phyloP scores from a whole-genome alignment of 1,284 basidiomycete genomes.

The Tremellales sp. region DNA sequence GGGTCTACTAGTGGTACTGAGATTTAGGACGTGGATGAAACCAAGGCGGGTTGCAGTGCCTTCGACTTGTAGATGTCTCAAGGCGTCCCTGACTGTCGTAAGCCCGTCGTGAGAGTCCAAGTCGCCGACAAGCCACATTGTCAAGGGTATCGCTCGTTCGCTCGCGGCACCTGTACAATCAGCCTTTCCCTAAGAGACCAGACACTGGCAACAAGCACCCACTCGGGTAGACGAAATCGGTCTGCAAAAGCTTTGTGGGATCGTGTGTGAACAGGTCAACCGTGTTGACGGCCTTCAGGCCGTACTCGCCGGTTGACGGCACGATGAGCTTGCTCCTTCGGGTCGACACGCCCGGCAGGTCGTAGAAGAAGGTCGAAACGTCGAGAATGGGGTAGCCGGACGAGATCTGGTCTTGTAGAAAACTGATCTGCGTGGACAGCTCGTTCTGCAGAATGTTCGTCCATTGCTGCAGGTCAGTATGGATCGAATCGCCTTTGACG shows the following conservation, averaged over 20 bases:
- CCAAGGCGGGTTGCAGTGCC: conserved; percentile 35
- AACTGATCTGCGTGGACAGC: conserved; percentile 58
- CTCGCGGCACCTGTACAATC: conserved; percentile 10
- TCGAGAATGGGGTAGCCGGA: conserved; percentile 46
- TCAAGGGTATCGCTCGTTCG: conserved; percentile 41
- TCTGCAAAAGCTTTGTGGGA: conserved; percentile 19
- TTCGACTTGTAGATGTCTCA: conserved; percentile 59
- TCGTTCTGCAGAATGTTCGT: conserved; percentile 58
- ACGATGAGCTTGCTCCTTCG: conserved; percentile 59
- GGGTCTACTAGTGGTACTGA: conserved; percentile 6
- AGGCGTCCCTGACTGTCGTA: conserved; percentile 58
- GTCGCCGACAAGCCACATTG: conserved; percentile 72
- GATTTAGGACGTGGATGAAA: conserved; percentile 45
- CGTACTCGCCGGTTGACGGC: conserved; percentile 26
- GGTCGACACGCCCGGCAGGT: conserved; percentile 66
- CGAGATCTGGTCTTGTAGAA: conserved; percentile 66
- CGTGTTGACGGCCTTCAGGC: conserved; percentile 26
- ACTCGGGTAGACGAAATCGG: conserved; percentile 64
- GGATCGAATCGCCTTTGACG: background rate
- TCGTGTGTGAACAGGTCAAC: conserved; percentile 29
- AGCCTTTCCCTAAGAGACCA: conserved; percentile 1
- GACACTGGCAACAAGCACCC: conserved; percentile 17
- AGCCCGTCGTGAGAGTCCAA: conserved; percentile 64
- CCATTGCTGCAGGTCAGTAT: conserved; percentile 53
- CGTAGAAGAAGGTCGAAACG: conserved; percentile 79